Evolutionary conservation across 305 asterid species (phyloP).

Genomic region (Fraxinus greggii): DNA sequence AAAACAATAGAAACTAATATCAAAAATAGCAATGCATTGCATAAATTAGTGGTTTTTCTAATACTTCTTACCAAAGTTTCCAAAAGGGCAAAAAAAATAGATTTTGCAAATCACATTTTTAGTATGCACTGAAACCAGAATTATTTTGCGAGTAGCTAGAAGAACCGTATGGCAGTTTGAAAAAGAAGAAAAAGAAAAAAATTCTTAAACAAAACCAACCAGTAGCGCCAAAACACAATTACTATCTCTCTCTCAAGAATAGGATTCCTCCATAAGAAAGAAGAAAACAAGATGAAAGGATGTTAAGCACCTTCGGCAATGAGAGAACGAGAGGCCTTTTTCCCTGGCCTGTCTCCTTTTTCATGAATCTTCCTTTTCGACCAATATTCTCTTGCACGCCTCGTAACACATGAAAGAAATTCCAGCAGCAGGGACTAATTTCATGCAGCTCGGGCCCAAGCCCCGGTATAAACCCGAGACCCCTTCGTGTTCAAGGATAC

Average conservation of each 20-base stretch:
- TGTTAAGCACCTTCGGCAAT: neutral
- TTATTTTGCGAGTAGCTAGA: neutral
- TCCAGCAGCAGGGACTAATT: slow-evolving; percentile 53
- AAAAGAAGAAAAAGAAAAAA: neutral
- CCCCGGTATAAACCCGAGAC: slow-evolving; percentile 42
- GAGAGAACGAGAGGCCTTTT: neutral
- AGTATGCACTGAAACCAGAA: neutral
- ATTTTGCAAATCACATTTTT: neutral
- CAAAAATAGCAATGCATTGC: neutral
- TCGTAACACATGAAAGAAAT: slow-evolving; percentile 51
- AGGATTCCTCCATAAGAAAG: neutral
- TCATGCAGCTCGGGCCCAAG: slow-evolving; percentile 55
- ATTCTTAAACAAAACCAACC: neutral
- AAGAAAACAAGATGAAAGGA: neutral
- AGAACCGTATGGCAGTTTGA: neutral
- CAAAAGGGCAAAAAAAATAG: neutral
- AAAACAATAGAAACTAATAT: neutral
- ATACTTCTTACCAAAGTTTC: neutral
- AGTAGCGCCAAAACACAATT: neutral
- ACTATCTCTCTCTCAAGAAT: neutral
- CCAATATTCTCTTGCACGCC: slow-evolving; percentile 49
- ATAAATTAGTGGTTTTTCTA: neutral
- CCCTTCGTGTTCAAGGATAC: slow-evolving; percentile 49
- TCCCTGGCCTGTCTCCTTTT: neutral
- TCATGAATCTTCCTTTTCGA: slow-evolving; percentile 37